A percentile compares a stretch with the other conserved stretches of the same genome.
Evolutionary conservation across 345 rosid genomes (phyloP).

Genomic region (Fremontodendron californicum): DNA sequence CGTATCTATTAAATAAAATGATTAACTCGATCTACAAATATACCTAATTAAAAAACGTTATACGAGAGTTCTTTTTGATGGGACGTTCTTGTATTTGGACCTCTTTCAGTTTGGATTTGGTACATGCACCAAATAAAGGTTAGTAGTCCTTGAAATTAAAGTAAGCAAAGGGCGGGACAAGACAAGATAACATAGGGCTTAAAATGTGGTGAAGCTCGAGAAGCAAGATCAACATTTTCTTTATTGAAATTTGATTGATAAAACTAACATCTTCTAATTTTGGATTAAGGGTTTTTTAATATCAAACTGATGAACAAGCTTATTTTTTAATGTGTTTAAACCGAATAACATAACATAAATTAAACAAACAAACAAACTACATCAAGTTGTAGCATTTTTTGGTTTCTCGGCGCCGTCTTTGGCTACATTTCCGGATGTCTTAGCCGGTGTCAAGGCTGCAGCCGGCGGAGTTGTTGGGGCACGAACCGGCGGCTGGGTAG

Average conservation of each 20-base stretch:
- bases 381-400: not conserved
- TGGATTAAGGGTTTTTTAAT: not conserved
- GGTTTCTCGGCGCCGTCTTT: not conserved
- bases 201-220: no score
- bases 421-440: not conserved
- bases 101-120: no score
- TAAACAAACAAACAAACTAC: not conserved
- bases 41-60: no score
- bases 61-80: no score
- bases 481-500: not conserved
- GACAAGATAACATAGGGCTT: no score
- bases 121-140: no score
- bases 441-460: not conserved
- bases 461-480: not conserved
- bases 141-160: no score
- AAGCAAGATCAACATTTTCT: no score
- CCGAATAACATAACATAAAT: not conserved
- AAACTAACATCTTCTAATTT: not conserved
- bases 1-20: no score
- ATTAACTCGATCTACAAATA: no score
- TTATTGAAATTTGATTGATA: not conserved
- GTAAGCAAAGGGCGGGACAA: no score
- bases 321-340: not conserved
- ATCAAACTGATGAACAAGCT: not conserved
- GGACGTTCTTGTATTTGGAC: no score